Evolutionary conservation across 768 basidiomycete genomes (phyloP), one percentile per base, ranked within the genome.

Genomic region (Gloeopeniophorella convolvens): DNA sequence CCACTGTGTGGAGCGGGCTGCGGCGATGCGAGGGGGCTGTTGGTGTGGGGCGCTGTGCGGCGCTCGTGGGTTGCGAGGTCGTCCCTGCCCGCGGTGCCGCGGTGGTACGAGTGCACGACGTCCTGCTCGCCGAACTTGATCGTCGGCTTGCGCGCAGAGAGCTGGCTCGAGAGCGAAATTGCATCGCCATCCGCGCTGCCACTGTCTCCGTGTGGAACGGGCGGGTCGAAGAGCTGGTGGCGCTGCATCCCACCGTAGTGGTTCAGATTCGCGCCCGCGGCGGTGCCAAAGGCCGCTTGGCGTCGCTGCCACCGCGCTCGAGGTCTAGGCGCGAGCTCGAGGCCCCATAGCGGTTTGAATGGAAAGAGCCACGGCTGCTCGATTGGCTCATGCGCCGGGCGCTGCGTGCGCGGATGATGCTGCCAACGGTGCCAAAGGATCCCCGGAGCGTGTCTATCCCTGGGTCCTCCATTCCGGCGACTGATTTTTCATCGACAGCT

Each of bases 371-470:
- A 72, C 74, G 53, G 73, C 82, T 42, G 76, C 72, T 0, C 83
- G 84, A 9, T 45, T 56, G 46, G 57, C 63, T 65, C 33, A 62
- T 39, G 42, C 60, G 57, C 16, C 54, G 57, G 31, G 60, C 61
- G 36, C 61, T 57, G 26, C 64, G 60, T 16, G 62, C 67, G 42
- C 74, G 65, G 50, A 95, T 90, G 61, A 98, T 86, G 63, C 87
- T 91, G 15, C 96, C 94, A 35, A 97, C 73, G 0, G 93, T 78
- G 4, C 94, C 92, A 59, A 94, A 94, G 2, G 86, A 86, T 13
- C 95, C 94, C 15, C 96, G 79, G 0, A 98, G 75, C 2, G 93
- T 78, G 55, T 92, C 93, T 65, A 96, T 87, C 3, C 94, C 94
- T 0, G 95, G 94, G 58, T 98, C 91, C 65, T 97, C 92, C 16